A percentile compares a stretch with the other conserved stretches of the same genome.
Evolutionary conservation across 1,139 yeast species (phyloP).

Genomic region (Candida pseudoviswanathii): DNA sequence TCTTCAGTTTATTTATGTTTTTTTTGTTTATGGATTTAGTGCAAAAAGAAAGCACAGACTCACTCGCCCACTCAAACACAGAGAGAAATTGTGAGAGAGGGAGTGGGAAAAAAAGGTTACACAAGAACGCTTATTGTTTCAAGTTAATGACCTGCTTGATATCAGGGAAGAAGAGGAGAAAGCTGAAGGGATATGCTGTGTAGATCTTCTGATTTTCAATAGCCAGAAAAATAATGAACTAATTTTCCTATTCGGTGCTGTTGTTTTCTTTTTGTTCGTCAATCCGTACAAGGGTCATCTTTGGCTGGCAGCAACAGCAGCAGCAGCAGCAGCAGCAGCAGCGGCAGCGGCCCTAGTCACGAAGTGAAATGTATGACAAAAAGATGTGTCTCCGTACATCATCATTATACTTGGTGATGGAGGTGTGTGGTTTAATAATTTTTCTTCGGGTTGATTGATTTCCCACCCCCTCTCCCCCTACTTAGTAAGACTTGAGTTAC

Average conservation of each 20-base stretch:
- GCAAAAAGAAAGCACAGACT: no score
- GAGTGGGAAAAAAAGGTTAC: neutral
- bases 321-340: no score
- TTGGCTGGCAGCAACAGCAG: neutral
- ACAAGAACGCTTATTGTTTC: neutral
- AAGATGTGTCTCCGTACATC: neutral
- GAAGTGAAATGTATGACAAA: constrained; percentile 1
- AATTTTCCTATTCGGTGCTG: neutral
- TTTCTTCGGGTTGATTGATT: no score
- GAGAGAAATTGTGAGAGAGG: neutral
- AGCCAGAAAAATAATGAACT: neutral
- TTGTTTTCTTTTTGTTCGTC: neutral
- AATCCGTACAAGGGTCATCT: neutral
- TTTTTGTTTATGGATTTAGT: neutral
- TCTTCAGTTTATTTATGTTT: neutral
- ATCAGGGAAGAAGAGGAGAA: neutral
- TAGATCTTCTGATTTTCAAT: neutral
- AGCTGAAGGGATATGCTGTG: neutral
- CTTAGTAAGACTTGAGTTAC: neutral
- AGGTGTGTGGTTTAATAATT: neutral
- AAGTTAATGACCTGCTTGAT: constrained; percentile 3
- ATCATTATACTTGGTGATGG: neutral
- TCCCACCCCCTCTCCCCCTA: neutral
- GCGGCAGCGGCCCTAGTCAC: neutral
- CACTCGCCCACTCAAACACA: neutral